A percentile compares a stretch with the other conserved stretches of the same genome.
phyloP scores from a whole-genome alignment of 2,329 filamentous ascomycete species.

The Fusarium sp. region DNA sequence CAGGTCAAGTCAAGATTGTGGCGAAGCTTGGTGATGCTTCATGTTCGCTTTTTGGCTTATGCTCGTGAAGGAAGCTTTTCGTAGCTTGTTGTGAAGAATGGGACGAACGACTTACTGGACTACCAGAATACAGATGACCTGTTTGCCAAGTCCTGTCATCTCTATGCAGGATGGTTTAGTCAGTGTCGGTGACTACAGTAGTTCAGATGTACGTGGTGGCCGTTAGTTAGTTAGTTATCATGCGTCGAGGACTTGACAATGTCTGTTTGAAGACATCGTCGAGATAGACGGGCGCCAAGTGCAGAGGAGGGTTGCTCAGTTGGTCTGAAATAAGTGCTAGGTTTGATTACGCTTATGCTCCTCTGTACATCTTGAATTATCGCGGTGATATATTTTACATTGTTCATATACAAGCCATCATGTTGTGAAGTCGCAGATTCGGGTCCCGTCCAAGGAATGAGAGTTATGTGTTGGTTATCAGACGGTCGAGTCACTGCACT shows the following conservation, averaged over 20 bases:
- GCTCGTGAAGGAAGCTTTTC: neutral
- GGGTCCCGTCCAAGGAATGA: neutral
- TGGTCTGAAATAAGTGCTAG: neutral
- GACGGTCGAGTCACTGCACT: neutral
- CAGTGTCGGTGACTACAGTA: neutral
- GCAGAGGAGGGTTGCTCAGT: neutral
- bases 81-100: neutral
- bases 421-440: neutral
- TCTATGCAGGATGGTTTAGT: neutral
- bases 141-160: neutral
- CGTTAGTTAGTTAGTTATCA: neutral
- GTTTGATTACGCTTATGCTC: neutral
- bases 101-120: neutral
- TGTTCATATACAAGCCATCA: neutral
- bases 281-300: neutral
- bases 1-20: neutral
- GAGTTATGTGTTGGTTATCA: neutral
- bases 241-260: neutral
- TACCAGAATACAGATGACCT: neutral
- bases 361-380: neutral
- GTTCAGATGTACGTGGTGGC: neutral
- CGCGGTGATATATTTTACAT: neutral
- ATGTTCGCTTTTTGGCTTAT: neutral
- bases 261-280: neutral
- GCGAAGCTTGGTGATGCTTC: slow-evolving; percentile 2